Evolutionary conservation across 2,329 filamentous ascomycete genomes (phyloP), one percentile per base, ranked within the genome.

Genomic region (Neonectria ditissima): DNA sequence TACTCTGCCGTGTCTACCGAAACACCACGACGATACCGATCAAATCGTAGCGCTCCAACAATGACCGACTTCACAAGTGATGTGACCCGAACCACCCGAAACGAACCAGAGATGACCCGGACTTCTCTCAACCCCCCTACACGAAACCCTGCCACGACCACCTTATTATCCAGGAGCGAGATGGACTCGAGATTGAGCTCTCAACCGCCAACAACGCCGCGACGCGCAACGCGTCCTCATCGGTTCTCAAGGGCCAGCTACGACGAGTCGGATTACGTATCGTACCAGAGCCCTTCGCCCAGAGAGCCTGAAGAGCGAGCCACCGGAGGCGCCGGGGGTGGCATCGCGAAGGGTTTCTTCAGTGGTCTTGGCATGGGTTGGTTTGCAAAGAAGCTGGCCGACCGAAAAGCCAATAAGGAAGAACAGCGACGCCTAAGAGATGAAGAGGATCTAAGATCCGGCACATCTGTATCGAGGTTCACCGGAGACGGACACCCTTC

Each of bases 361-460:
- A 89, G 86, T 9, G 83, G 89, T 2, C 78, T 92, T 26, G 91
- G 91, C 2, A 81, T 91, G 34, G 91, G 91, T 9, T 92, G 90
- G 81, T 80, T 94, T 51, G 86, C 87, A 7, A 90, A 86, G 79
- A 87, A 87, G 75, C 84, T 91, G 76, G 87, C 85, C 69, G 83
- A 89, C 76, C 79, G 88, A 69, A 80, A 80, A 54, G 74, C 80
- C 63, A 81, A 73, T 65, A 79, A 80, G 56, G 84, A 85, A 63
- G 85, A 83, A 53, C 83, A 83, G 30, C 80, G 84, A 30, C 80
- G 84, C 41, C 39, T 79, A 5, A 74, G 74, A 34, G 79, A 83
- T 5, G 76, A 88, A 76, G 86, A 90, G 59, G 83, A 89, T 2
- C 70, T 79, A 68, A 84, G 88, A 56, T 86, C 88, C 22, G 86